Base-by-base conservation (phyloP, 1,284 basidiomycete genomes). In the Rhizopogon parksii region DNA sequence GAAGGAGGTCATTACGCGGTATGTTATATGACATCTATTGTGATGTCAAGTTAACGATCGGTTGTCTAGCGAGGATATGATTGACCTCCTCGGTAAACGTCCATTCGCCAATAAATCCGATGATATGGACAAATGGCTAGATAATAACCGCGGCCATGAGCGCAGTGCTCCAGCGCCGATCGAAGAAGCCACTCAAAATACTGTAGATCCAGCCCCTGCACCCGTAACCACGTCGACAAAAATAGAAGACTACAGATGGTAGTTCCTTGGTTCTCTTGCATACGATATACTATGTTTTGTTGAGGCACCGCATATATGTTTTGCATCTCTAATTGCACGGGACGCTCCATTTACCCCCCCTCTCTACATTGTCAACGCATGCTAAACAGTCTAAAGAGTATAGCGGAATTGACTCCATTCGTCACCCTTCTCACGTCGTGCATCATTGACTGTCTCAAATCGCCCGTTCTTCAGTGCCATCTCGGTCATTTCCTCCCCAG, bases 1-100 rank as follows among this genome's bases (percentile, higher is more conserved):
- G 68, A 95, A 94, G 73, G 95, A 99, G 70, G 91, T 98, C 21
- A 87, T 99, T 55, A 95, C 91, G 43, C 82, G 94, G 88, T 90
- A 63, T 45, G 74, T 69, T 34, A 38, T 34, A 37, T 36, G 17
- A 53, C 24, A 24, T 51, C 34, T 32, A 19, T 34, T 46, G 21
- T 1, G 14, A 34, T 36, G 17, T 27, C 47, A 30, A 36, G 35
- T 36, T 34, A 49, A 49, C 40, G 46, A 39, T 49, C 42, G 53
- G 47, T 46, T 53, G 68, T 62, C 42, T 47, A 82, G 82, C 37
- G 88, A 91, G 76, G 89, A 94, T 61, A 95, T 95, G 91, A 85
- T 91, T 56, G 69, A 77, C 34, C 72, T 94, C 21, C 78, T 96
- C 35, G 93, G 94, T 43, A 85, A 85, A 60, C 82, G 93, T 42